Evolutionary conservation across 441 rosid genomes (phyloP), one percentile per base, ranked within the genome.

Genomic region (Gossypium trilobum): DNA sequence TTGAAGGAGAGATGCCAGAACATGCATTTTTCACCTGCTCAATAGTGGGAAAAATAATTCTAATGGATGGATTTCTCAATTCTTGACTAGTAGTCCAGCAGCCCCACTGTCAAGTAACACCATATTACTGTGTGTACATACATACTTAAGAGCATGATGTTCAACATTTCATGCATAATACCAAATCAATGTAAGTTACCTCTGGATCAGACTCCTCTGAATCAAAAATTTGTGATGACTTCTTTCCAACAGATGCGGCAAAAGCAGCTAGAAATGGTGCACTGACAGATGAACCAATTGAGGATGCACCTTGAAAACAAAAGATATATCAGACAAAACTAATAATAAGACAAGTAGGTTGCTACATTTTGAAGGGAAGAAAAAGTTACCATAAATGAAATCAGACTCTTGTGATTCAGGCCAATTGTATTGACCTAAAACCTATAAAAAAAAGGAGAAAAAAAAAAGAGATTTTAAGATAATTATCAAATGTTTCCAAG

Each of bases 181-280:
- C 64, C 68, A 82, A 67, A 17, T 42, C 17, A 42, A 46, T 58
- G 59, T 51, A 33, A 54, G 50, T 72, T 84, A 92, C 99, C 95
- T 89, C 97, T 39, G 99, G 96, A 85, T 94, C 97, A 78, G 99
- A 91, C 81, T 94, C 97, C 79, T 94, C 91, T 50, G 97, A 91
- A 66, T 91, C 95, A 51, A 83, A 83, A 57, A 71, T 56, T 72
- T 72, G 83, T 52, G 72, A 31, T 17, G 88, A 86, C 81, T 81
- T 90, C 81, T 94, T 90, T 77, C 98, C 97, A 10, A 85, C 80
- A 50, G 98, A 96, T 65, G 93, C 86, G 62, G 97, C 83, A 85
- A 94, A 94, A 20, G 90, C 85, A 71, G 97, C 90, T 74, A 89
- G 81, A 82, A 94, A 94, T 20, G 85, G 92, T 58, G 92, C 81